phyloP scores from a whole-genome alignment of 2,329 filamentous ascomycete species.

The Aspergillus niger region DNA sequence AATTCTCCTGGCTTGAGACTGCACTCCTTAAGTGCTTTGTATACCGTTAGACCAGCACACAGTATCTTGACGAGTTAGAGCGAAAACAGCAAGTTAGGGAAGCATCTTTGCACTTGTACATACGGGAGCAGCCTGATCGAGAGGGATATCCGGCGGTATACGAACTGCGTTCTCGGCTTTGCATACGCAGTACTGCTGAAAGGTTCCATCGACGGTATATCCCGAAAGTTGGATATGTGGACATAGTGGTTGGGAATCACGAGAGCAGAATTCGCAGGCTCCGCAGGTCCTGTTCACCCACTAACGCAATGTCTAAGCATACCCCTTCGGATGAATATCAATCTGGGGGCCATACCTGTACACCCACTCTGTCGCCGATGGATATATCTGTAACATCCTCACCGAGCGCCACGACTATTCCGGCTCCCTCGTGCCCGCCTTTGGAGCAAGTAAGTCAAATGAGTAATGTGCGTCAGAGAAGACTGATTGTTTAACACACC shows the following conservation, averaged over 20 bases:
- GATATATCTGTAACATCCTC: no score
- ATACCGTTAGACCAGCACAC: constrained; percentile 84
- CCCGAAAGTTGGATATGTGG: constrained; percentile 73
- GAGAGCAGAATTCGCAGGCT: constrained; percentile 78
- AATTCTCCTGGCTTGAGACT: constrained; percentile 71
- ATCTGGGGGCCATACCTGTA: no score
- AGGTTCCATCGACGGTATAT: constrained; percentile 89
- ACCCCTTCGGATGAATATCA: no score
- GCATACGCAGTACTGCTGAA: constrained; percentile 89
- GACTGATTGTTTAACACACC: no score
- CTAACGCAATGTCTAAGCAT: constrained; percentile 33
- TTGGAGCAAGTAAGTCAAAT: no score
- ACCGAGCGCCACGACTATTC: no score
- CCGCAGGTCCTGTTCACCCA: constrained; percentile 92
- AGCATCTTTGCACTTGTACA: not conserved
- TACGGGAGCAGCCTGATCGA: constrained; percentile 72
- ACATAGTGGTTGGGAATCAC: constrained; percentile 81
- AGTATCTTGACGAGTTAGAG: constrained; percentile 53
- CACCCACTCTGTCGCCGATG: no score
- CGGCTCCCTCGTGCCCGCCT: no score
- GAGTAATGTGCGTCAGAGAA: no score
- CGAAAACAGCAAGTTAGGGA: no score
- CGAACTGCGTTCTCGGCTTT: constrained; percentile 83
- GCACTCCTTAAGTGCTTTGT: constrained; percentile 89
- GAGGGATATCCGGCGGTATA: constrained; percentile 73